Conservation (phyloP, 768 basidiomycete genomes). For the Cubamyces lactineus region DNA sequence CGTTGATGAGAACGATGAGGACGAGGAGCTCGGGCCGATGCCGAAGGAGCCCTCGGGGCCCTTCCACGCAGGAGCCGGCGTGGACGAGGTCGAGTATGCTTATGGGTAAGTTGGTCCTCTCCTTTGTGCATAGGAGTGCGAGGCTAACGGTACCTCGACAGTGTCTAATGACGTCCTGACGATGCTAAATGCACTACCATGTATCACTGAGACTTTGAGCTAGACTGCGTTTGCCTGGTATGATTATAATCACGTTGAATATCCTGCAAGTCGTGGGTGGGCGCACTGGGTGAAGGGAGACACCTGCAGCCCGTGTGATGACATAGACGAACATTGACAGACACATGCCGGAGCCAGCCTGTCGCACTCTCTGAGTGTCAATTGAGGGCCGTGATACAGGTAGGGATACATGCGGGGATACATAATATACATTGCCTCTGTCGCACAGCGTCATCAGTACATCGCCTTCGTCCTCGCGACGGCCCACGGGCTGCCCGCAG, state of each 20-base stretch:
- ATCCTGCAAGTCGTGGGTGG: too few species aligned
- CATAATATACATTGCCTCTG: background rate
- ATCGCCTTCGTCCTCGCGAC: constrained; percentile 59
- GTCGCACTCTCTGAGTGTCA: background rate
- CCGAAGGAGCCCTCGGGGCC: constrained; percentile 73
- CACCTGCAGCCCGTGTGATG: too few species aligned
- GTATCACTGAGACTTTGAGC: too few species aligned
- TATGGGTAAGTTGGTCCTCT: constrained; percentile 65
- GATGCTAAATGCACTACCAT: background rate
- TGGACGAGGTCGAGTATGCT: constrained; percentile 89
- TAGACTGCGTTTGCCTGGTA: too few species aligned
- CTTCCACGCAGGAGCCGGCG: constrained; percentile 79
- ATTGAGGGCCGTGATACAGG: background rate
- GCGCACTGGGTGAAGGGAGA: too few species aligned
- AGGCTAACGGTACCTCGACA: background rate
- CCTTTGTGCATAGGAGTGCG: background rate
- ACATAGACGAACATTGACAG: too few species aligned
- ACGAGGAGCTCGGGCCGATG: constrained; percentile 76
- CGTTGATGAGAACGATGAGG: constrained; percentile 73
- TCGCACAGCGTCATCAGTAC: constrained; percentile 34
- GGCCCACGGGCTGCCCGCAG: constrained; percentile 79
- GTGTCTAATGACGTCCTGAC: constrained; percentile 9
- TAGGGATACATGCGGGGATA: background rate
- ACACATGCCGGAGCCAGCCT: too few species aligned
- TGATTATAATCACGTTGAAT: too few species aligned